Base-by-base conservation (phyloP, 2,329 filamentous ascomycete species). In the Apiospora saccharicola region DNA sequence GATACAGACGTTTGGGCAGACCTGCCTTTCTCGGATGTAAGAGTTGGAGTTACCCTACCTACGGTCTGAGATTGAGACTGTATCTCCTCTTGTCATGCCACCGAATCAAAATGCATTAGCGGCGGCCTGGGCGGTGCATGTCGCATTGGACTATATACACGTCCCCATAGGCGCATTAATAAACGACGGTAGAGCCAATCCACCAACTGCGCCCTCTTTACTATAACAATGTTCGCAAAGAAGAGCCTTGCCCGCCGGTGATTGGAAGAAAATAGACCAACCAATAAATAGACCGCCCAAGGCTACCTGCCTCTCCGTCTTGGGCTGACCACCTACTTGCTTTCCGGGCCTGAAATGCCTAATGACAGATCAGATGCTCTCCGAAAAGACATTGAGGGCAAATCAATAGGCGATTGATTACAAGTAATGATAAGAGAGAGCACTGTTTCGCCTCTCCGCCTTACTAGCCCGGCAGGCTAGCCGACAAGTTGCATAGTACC, bases 81-180 rank as follows among this genome's bases (percentile, higher is more conserved):
- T 64, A 64, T 41, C 57, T 41, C 53, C 57, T n/a, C 30, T 64
- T 64, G 34, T 64, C 57, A 64, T 64, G 34, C 57, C 57, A 41
- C 57, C 57, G 57, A 64, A 64, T 41, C 34, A 64, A 64, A 64
- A 24, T 22, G 57, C 57, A 64, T 61, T 61, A 61, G 53, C 53
- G 53, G 57, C 57, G 57, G 57, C 57, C 30, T 64, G 57, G 57
- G 57, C 57, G 57, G 57, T 37, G 34, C 57, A 24, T 41, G 34
- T 64, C 34, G 57, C 57, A 64, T 41, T 64, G 57, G 57, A 13
- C 57, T 64, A 64, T 64, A 64, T 37, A 64, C 57, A 64, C 57
- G 57, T 64, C 34, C 57, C 57, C 57, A 64, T 64, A 64, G 57
- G 57, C 30, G 57, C 57, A 64, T 64, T 37, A 22, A 64, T 41